Conservation (phyloP, 2,329 filamentous ascomycete species). For the Hyphodiscus sp. region DNA sequence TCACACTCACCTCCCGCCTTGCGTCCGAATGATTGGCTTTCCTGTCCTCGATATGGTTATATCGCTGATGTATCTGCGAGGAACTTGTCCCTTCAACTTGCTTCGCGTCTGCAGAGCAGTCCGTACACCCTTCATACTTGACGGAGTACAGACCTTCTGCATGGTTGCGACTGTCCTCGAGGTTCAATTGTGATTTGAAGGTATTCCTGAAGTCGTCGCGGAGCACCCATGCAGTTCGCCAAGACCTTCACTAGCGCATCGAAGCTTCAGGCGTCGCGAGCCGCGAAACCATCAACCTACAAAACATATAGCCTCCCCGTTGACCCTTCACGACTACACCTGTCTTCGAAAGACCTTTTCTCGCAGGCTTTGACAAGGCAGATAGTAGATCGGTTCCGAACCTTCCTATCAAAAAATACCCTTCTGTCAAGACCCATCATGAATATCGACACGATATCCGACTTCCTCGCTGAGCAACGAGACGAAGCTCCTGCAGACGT, state of each 20-base stretch:
- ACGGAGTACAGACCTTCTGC: slow-evolving; percentile 34
- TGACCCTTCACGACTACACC: not conserved
- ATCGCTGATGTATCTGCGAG: slow-evolving; percentile 62
- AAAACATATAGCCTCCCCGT: not conserved
- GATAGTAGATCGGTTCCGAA: not conserved
- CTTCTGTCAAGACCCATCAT: slow-evolving; percentile 41
- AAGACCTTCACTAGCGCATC: not conserved
- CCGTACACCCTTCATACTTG: slow-evolving; percentile 50
- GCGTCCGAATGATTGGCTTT: slow-evolving; percentile 83
- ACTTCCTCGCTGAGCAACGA: slow-evolving; percentile 87
- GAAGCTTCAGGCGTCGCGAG: not conserved
- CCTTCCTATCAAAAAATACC: not conserved
- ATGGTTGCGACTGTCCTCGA: slow-evolving; percentile 25
- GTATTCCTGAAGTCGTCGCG: slow-evolving; percentile 3
- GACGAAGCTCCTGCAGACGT: slow-evolving; percentile 82
- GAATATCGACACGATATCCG: slow-evolving; percentile 81
- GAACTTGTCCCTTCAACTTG: slow-evolving; percentile 36
- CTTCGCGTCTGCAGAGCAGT: slow-evolving; percentile 44
- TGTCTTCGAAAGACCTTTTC: not conserved
- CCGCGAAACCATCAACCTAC: not conserved
- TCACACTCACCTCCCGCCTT: slow-evolving; percentile 74
- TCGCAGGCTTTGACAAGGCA: not conserved
- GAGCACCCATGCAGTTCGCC: not conserved
- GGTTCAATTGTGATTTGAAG: slow-evolving; percentile 12
- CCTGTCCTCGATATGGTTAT: slow-evolving; percentile 91